Evolutionary conservation across 2,329 filamentous ascomycete genomes (phyloP).

Genomic region (Aspergillus fructus): DNA sequence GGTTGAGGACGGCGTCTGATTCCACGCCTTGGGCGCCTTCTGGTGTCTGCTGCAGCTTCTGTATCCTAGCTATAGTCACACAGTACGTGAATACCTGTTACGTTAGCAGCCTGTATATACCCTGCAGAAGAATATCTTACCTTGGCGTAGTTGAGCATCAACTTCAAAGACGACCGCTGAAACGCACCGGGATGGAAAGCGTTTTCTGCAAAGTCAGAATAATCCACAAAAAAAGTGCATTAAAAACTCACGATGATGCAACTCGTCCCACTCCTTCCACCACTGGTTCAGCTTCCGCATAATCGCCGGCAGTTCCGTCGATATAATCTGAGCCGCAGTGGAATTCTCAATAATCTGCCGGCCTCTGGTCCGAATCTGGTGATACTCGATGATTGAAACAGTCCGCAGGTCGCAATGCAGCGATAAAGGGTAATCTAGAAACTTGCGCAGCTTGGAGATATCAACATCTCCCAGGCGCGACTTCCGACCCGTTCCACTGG

Average conservation of each 20-base stretch:
- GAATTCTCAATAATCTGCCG: slow-evolving; percentile 31
- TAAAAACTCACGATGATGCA: slow-evolving; percentile 29
- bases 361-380: slow-evolving; percentile 35
- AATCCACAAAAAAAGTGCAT: background rate
- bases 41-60: slow-evolving; percentile 30
- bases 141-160: slow-evolving; percentile 34
- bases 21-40: slow-evolving; percentile 23
- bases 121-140: background rate
- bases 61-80: slow-evolving; percentile 33
- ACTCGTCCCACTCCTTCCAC: slow-evolving; percentile 37
- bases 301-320: slow-evolving; percentile 29
- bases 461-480: slow-evolving; percentile 36
- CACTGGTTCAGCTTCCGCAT: slow-evolving; percentile 32
- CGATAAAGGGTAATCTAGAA: slow-evolving; percentile 36
- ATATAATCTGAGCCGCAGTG: slow-evolving; percentile 27
- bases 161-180: slow-evolving; percentile 34
- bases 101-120: background rate
- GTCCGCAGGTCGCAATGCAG: slow-evolving; percentile 36
- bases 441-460: slow-evolving; percentile 32
- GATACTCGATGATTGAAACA: slow-evolving; percentile 35
- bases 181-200: slow-evolving; percentile 38
- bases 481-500: slow-evolving; percentile 36
- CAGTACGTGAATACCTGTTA: slow-evolving; percentile 31
- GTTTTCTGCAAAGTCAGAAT: slow-evolving; percentile 25
- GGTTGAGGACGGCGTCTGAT: slow-evolving; percentile 20